These are phyloP conservation scores for Saturnispora sanitii DNA, from an alignment of 805 yeast species.

Conservation along the genomic window DNA sequence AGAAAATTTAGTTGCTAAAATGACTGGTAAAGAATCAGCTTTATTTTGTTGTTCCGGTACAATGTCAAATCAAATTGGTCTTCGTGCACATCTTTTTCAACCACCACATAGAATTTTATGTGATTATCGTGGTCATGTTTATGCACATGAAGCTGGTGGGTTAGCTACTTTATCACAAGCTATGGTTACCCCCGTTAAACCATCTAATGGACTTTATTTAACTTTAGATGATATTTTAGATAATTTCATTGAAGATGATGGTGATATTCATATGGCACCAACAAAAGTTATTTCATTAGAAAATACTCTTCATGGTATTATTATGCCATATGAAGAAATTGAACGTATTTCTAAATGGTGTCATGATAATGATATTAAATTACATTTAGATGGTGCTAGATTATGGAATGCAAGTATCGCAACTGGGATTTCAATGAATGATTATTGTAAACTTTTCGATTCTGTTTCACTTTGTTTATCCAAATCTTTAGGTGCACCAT, in stretches of 20 bases:
- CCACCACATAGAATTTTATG: slow-evolving; percentile 84
- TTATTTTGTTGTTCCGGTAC: slow-evolving; percentile 85
- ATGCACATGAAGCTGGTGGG: slow-evolving; percentile 83
- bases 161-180: slow-evolving; percentile 83
- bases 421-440: slow-evolving; percentile 55
- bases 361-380: slow-evolving; percentile 40
- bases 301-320: slow-evolving; percentile 77
- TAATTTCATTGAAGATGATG: slow-evolving; percentile 58
- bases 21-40: slow-evolving; percentile 77
- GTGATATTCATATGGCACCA: slow-evolving; percentile 83
- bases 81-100: slow-evolving; percentile 63
- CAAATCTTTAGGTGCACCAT: slow-evolving; percentile 87
- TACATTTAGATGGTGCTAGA: slow-evolving; percentile 95
- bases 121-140: slow-evolving; percentile 81
- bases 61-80: slow-evolving; percentile 76
- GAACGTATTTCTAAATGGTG: slow-evolving; percentile 64
- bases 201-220: slow-evolving; percentile 64
- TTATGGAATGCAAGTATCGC: slow-evolving; percentile 82
- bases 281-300: slow-evolving; percentile 78
- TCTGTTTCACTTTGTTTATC: slow-evolving; percentile 85
- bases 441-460: slow-evolving; percentile 72
- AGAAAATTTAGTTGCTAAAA: slow-evolving; percentile 51
- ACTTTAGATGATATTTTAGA: slow-evolving; percentile 71
- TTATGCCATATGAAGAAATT: slow-evolving; percentile 74
- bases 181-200: slow-evolving; percentile 77